Conservation (phyloP, 2,329 filamentous ascomycete species). For the Aspergillus sclerotialis region DNA sequence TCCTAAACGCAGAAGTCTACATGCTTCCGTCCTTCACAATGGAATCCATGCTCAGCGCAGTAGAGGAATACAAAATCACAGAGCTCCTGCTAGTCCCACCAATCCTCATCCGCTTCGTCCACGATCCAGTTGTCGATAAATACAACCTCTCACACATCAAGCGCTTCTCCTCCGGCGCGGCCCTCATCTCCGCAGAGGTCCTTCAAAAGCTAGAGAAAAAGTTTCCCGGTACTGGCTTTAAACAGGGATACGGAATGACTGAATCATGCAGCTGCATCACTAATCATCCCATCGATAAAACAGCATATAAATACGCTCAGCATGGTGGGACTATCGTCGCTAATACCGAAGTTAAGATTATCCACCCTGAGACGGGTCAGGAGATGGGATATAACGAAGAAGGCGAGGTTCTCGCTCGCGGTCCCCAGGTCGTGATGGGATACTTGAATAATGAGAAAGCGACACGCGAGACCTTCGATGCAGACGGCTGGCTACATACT, state of each 20-base stretch:
- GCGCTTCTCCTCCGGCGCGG: conserved; percentile 55
- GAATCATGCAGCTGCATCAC: conserved; percentile 59
- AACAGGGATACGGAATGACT: conserved; percentile 64
- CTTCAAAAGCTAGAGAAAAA: conserved; percentile 48
- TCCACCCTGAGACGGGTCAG: conserved; percentile 42
- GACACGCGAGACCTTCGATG: conserved; percentile 63
- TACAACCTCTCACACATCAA: conserved; percentile 53
- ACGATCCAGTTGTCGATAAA: conserved; percentile 35
- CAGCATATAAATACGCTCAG: conserved; percentile 46
- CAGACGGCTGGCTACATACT: conserved; percentile 51
- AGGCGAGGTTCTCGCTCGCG: conserved; percentile 62
- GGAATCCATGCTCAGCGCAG: conserved; percentile 48
- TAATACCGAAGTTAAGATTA: conserved; percentile 54
- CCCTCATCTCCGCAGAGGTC: conserved; percentile 52
- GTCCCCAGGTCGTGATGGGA: conserved; percentile 61
- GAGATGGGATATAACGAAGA: conserved; percentile 48
- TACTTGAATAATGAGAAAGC: conserved; percentile 69
- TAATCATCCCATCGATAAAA: conserved; percentile 50
- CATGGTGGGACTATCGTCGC: conserved; percentile 45
- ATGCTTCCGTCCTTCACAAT: conserved; percentile 61
- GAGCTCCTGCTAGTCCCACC: conserved; percentile 56
- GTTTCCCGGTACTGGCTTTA: conserved; percentile 56
- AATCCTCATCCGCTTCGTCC: conserved; percentile 55
- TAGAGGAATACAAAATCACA: conserved; percentile 46
- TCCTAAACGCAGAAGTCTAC: conserved; percentile 59